A percentile compares a stretch with the other conserved stretches of the same genome.
These are phyloP conservation scores for Biscogniauxia sp. DNA, from an alignment of 2,329 filamentous ascomycete species.

Conservation along the genomic window DNA sequence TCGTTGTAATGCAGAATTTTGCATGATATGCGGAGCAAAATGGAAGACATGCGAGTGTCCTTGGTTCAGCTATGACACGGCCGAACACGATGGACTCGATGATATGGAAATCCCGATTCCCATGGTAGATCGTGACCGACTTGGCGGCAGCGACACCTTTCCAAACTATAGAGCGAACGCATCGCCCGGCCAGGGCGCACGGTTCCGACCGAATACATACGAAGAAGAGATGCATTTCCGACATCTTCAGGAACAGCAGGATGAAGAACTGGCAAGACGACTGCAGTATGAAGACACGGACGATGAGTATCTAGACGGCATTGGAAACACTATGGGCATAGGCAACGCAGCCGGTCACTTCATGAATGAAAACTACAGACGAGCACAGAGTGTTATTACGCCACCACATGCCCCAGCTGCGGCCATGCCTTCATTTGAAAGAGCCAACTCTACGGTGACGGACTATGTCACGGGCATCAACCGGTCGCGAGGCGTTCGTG, in stretches of 20 bases:
- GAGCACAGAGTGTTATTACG: slow-evolving; percentile 37
- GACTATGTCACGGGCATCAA: slow-evolving; percentile 46
- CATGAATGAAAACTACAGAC: slow-evolving; percentile 59
- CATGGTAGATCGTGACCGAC: slow-evolving; percentile 36
- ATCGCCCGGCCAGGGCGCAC: slow-evolving; percentile 24
- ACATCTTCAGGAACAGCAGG: slow-evolving; percentile 45
- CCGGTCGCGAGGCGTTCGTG: slow-evolving; percentile 41
- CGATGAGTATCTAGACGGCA: slow-evolving; percentile 38
- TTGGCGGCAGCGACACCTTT: slow-evolving; percentile 20
- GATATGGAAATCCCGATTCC: slow-evolving; percentile 49
- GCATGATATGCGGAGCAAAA: slow-evolving; percentile 77
- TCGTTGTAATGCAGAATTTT: slow-evolving; percentile 80
- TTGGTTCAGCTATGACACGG: slow-evolving; percentile 66
- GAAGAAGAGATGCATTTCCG: slow-evolving; percentile 48
- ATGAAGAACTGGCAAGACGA: slow-evolving; percentile 40
- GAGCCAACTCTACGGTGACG: slow-evolving; percentile 30
- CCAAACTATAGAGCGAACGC: slow-evolving; percentile 30
- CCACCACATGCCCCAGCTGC: slow-evolving; percentile 30
- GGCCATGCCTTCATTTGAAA: slow-evolving; percentile 34
- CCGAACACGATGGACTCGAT: slow-evolving; percentile 53
- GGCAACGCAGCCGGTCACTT: slow-evolving; percentile 56
- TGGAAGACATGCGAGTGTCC: slow-evolving; percentile 85
- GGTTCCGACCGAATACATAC: slow-evolving; percentile 36
- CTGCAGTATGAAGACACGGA: slow-evolving; percentile 36
- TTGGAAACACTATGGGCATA: slow-evolving; percentile 37